Percentiles rank a stretch among this genome's conserved stretches.
These are phyloP conservation scores for Rhodocollybia butyracea DNA, from an alignment of 768 basidiomycete genomes.

Conservation along the genomic window DNA sequence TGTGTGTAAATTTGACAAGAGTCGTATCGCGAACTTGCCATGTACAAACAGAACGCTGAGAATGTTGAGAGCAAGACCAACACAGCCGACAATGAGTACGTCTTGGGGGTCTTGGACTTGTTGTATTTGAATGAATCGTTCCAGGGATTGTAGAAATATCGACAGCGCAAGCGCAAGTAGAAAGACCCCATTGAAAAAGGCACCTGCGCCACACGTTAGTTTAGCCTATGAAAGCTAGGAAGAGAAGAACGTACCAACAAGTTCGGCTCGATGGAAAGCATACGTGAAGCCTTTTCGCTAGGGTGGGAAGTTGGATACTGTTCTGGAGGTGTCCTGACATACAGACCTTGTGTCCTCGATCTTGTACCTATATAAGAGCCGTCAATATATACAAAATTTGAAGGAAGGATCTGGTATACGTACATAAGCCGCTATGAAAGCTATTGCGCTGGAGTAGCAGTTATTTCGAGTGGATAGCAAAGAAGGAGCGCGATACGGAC, in stretches of 20 bases:
- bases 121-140: conserved; percentile 49
- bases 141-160: conserved; percentile 50
- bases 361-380: conserved; percentile 32
- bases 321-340: background rate
- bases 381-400: background rate
- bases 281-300: conserved; percentile 51
- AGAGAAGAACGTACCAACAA: conserved; percentile 38
- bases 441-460: conserved; percentile 32
- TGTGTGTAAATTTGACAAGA: too few species aligned
- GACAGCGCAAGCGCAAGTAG: conserved; percentile 50
- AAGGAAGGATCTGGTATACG: conserved; percentile 11
- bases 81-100: conserved; percentile 40
- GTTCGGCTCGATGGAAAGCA: conserved; percentile 53
- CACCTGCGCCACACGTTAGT: conserved; percentile 29
- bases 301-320: background rate
- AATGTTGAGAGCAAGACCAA: conserved; percentile 46
- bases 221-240: background rate
- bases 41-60: conserved; percentile 48
- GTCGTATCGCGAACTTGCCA: conserved; percentile 18
- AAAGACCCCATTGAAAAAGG: conserved; percentile 54
- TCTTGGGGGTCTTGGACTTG: conserved; percentile 2
- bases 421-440: conserved; percentile 45
- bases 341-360: conserved; percentile 40
- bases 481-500: conserved; percentile 21
- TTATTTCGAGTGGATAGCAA: background rate